These are phyloP conservation scores for Pythium grandisporangium DNA, from an alignment of 352 stramenopile genomes.

Conservation along the genomic window DNA sequence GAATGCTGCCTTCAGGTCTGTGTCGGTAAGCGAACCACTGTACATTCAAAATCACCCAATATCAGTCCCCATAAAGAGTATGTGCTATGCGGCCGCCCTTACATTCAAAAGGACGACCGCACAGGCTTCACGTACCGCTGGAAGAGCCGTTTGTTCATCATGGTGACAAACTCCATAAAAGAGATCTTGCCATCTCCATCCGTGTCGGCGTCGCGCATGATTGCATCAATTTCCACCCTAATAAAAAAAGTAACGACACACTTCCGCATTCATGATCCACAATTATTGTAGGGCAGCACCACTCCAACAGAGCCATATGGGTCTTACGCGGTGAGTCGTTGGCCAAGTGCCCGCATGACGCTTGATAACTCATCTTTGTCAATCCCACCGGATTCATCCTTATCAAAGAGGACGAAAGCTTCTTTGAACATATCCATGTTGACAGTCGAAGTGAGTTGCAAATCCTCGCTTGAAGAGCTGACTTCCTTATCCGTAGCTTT, in stretches of 20 bases:
- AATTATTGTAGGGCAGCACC: background rate
- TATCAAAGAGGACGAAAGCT: constrained; percentile 66
- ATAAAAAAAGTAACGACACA: constrained; percentile 1
- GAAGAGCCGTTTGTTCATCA: constrained; percentile 73
- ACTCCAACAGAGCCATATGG: too few relatives aligned
- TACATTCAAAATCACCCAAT: too few relatives aligned
- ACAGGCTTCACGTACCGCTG: constrained; percentile 17
- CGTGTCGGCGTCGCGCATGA: constrained; percentile 58
- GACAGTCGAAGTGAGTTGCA: constrained; percentile 34
- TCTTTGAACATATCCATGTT: constrained; percentile 83
- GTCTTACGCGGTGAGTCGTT: constrained; percentile 17
- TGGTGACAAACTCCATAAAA: constrained; percentile 65
- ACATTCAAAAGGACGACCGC: constrained; percentile 25
- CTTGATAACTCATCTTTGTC: constrained; percentile 42
- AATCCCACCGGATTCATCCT: constrained; percentile 64
- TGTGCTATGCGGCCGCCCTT: too few relatives aligned
- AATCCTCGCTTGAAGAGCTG: constrained; percentile 9
- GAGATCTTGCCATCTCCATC: constrained; percentile 71
- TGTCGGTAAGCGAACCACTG: background rate
- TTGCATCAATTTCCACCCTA: constrained; percentile 50
- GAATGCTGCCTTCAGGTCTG: constrained; percentile 57
- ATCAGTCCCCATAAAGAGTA: too few relatives aligned
- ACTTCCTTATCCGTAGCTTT: background rate
- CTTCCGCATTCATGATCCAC: background rate
- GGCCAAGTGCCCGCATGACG: constrained; percentile 44